Evolutionary conservation across 163 green algal genomes (phyloP).

Genomic region (Botryococcus braunii): DNA sequence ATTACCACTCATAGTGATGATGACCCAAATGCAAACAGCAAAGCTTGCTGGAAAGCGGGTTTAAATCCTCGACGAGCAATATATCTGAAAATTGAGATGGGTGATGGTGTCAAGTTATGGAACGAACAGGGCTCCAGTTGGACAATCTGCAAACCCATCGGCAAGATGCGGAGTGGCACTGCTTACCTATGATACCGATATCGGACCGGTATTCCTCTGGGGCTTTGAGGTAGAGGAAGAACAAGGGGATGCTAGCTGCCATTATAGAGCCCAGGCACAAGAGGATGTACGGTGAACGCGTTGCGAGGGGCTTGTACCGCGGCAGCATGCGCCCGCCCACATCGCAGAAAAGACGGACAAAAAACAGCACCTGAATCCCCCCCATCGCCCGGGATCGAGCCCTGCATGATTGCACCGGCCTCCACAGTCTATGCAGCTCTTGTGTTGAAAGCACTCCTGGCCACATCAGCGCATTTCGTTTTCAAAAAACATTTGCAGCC

Average conservation of each 20-base stretch:
- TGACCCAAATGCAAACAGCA: too few relatives aligned
- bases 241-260: constrained; percentile 13
- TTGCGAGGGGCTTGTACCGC: constrained; percentile 24
- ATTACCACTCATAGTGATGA: too few relatives aligned
- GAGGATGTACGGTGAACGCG: constrained; percentile 17
- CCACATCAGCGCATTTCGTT: background rate
- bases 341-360: constrained; percentile 59
- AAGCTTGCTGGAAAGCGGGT: too few relatives aligned
- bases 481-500: background rate
- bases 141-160: too few relatives aligned
- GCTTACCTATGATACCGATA: too few relatives aligned
- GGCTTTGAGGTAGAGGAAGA: constrained; percentile 39
- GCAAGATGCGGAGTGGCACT: too few relatives aligned
- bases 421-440: background rate
- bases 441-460: background rate
- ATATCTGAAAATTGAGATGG: too few relatives aligned
- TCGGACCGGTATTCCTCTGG: too few relatives aligned
- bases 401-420: background rate
- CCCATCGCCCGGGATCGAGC: background rate
- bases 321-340: constrained; percentile 54
- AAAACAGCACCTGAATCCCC: constrained; percentile 58
- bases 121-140: too few relatives aligned
- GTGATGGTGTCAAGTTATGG: too few relatives aligned
- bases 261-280: constrained; percentile 26
- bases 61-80: too few relatives aligned